Conservation (phyloP, 176 grass and related monocot genomes). For the Musa acuminata region DNA sequence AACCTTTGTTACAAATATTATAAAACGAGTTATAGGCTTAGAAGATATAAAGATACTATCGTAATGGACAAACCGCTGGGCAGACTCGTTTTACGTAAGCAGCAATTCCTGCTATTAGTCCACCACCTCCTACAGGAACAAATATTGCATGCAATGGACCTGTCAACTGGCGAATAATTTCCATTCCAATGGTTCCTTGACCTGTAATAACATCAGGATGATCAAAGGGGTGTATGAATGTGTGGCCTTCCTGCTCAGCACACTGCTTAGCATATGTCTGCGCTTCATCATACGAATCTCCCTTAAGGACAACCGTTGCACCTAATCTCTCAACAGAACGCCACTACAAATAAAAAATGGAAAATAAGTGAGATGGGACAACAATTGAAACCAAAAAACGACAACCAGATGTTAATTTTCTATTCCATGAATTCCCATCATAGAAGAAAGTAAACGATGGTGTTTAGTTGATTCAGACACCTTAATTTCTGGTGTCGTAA, state of each 20-base stretch:
- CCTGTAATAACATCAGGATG: constrained; percentile 89
- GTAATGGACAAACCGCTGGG: constrained; percentile 54
- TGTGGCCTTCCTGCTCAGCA: constrained; percentile 68
- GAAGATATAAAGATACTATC: not conserved
- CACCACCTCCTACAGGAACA: constrained; percentile 96
- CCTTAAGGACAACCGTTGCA: constrained; percentile 78
- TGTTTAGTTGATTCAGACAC: constrained; percentile 22
- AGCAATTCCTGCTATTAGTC: constrained; percentile 93
- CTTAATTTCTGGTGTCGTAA: constrained; percentile 99
- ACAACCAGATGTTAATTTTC: not conserved
- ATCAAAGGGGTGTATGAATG: constrained; percentile 96
- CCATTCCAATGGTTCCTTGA: constrained; percentile 96
- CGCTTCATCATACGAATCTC: constrained; percentile 90
- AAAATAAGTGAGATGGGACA: constrained; percentile 1
- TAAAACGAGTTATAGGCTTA: too few relatives aligned
- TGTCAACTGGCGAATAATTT: constrained; percentile 78
- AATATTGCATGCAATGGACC: constrained; percentile 91
- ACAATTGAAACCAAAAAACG: not conserved
- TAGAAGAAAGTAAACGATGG: not conserved
- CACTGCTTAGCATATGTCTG: constrained; percentile 72
- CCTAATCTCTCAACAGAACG: constrained; percentile 75
- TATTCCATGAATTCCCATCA: too few relatives aligned
- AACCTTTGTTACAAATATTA: too few relatives aligned
- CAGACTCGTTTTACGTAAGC: constrained; percentile 90
- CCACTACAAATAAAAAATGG: constrained; percentile 50